Evolutionary conservation across 2,329 filamentous ascomycete genomes (phyloP).

Genomic region (Aspergillus ochraceoroseus): DNA sequence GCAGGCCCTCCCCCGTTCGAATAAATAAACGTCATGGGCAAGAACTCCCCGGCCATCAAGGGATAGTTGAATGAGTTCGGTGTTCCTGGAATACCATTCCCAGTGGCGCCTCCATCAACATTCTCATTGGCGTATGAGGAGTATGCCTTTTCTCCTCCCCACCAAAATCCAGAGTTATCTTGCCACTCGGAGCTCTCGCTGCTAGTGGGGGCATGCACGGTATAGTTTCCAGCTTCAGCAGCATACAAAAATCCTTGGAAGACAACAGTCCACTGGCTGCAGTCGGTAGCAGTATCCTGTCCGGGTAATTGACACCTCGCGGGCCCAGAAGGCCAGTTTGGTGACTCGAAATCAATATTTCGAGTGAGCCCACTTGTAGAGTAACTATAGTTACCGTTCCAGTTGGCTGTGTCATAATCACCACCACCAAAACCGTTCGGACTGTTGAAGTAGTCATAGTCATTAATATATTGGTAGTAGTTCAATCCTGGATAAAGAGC

Average conservation of each 20-base stretch:
- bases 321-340: background rate
- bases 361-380: constrained; percentile 2
- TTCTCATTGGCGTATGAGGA: background rate
- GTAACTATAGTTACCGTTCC: constrained; percentile 7
- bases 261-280: constrained; percentile 6
- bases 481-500: constrained; percentile 2
- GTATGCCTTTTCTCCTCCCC: constrained; percentile 5
- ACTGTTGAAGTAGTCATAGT: constrained; percentile 7
- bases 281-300: background rate
- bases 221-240: background rate
- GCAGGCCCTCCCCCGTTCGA: constrained; percentile 5
- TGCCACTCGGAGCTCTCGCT: background rate
- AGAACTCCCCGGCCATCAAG: constrained; percentile 3
- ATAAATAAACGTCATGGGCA: constrained; percentile 8
- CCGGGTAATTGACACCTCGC: constrained; percentile 6
- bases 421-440: constrained; percentile 3
- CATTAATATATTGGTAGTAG: constrained; percentile 11
- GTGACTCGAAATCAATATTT: constrained; percentile 6
- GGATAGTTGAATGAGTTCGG: background rate
- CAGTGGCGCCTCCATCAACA: background rate
- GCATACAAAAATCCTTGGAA: constrained; percentile 7
- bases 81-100: background rate
- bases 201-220: background rate
- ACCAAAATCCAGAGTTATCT: constrained; percentile 6
- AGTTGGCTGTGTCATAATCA: constrained; percentile 6